Base-by-base conservation (phyloP, 805 yeast genomes). In the Jamesozyma rosinii region DNA sequence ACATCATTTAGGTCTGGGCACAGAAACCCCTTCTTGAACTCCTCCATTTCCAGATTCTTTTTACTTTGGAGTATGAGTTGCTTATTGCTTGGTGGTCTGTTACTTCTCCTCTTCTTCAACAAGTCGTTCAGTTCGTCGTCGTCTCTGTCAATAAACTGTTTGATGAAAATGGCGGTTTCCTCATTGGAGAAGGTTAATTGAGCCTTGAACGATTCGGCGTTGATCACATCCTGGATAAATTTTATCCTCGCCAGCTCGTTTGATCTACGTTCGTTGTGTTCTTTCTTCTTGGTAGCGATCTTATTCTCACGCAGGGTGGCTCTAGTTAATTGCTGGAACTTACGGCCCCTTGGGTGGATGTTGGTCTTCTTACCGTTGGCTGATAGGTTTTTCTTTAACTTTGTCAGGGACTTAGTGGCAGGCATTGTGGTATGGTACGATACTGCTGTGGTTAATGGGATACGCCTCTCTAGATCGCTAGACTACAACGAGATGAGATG, bases 281-380 rank as follows among this genome's bases (percentile, higher is more conserved):
- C 71, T 19, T 70, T 61, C 57, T 83, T 84, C 58, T 74, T 77
- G 40, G 70, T 69, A 31, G 70, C 74, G 41, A 90, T 64, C 59
- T 83, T 85, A 40, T 71, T 72, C 49, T 89, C 94, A 62, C 98
- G 75, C 37, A 87, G 65, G 1, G 95, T 77, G n/a, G 97, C 97
- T 49, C 92, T 71, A 44, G 81, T 81, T 41, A 90, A 67, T 59
- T 83, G 86, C 63, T 82, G 82, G 62, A 87, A 83, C 63, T 88
- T 90, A 42, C 96, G 75, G 9, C 97, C 95, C 56, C 81, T 82
- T 19, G 95, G 92, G 59, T 90, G 97, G 27, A 63, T 52, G n/a
- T 55, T 53, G 10, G 46, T 42, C 26, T 52, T 52, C 44, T 61
- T 63, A 15, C 58, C 58, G 22, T 56, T 54, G 26, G 48, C 38